Evolutionary conservation across 2,329 filamentous ascomycete species (phyloP), one percentile per base, ranked within the genome.

Genomic region (Verticillium klebahnii): DNA sequence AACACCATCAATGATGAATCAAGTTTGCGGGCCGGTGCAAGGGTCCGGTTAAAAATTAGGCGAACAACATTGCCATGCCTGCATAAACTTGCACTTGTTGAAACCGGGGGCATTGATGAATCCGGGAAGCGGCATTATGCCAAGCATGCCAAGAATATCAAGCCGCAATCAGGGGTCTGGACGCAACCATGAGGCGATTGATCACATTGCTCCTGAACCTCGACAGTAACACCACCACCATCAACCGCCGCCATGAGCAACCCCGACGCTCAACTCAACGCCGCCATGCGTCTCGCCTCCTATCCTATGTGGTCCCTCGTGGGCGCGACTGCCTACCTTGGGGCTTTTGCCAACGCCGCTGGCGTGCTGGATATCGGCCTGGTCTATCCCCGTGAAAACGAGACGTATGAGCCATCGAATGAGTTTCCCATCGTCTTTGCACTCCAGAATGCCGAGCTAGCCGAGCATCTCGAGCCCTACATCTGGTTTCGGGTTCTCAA

Each of bases 381-480:
- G 9, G 62, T 72, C 50, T 74, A 73, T 62, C 71, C 71, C 1
- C 72, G 70, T 52, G 19, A 29, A 61, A 72, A 73, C 65, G 68
- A 68, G 56, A 72, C 69, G 11, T 73, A 72, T 36, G 67, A 63
- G 64, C 69, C 69, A 1, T 61, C 65, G 1, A 52, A 63, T 14
- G 29, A 60, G 3, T 71, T 73, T 59, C 70, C 72, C 57, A 59
- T 73, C 36, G 63, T 74, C 19, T 70, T 72, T 56, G 71, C 68
- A 1, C 36, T 73, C 8, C 67, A 68, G 60, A 71, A 72, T 60
- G 57, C 67, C 32, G 12, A 59, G 23, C 62, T 68, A 17, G 68
- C 65, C 11, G 25, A 60, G 17, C 23, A 62, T 25, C 63, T 69
- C 31, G 54, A 64, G 11, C 63, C 62, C 2, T 5, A 1, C 11